These are phyloP conservation scores for Boletus pseudopeckii DNA, from an alignment of 768 basidiomycete species.

Conservation along the genomic window DNA sequence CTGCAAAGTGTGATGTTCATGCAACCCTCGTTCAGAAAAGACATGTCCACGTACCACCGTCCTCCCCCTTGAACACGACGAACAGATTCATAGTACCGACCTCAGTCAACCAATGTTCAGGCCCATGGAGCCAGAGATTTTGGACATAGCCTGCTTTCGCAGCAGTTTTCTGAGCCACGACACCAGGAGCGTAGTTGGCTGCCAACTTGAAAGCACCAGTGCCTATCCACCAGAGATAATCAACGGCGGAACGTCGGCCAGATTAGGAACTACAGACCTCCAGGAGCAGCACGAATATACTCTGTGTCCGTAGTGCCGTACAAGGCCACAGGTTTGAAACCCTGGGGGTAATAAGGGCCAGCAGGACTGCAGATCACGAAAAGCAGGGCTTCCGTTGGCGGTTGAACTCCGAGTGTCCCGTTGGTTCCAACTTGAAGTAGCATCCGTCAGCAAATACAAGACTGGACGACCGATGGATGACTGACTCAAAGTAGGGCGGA, in stretches of 20 bases:
- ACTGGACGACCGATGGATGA: neutral
- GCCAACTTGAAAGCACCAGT: constrained; percentile 88
- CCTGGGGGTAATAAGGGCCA: constrained; percentile 81
- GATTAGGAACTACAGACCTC: constrained; percentile 44
- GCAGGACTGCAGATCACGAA: constrained; percentile 61
- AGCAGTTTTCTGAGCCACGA: constrained; percentile 80
- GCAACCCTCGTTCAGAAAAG: neutral
- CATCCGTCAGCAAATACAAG: constrained; percentile 3
- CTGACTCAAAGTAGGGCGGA: constrained; percentile 74
- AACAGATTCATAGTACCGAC: constrained; percentile 96
- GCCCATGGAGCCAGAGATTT: constrained; percentile 86
- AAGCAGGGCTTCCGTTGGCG: constrained; percentile 64
- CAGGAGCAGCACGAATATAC: constrained; percentile 80
- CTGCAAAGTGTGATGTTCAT: constrained; percentile 24
- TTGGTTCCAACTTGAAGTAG: constrained; percentile 63
- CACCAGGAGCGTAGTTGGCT: constrained; percentile 85
- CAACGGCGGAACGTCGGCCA: neutral
- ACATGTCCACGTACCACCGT: constrained; percentile 48
- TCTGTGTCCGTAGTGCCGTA: constrained; percentile 67
- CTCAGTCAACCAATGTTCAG: constrained; percentile 49
- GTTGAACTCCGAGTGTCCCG: constrained; percentile 45
- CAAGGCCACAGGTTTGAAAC: constrained; percentile 89
- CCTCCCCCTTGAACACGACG: constrained; percentile 66
- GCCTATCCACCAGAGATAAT: constrained; percentile 36
- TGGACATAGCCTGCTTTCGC: constrained; percentile 77